Conservation (phyloP, 78 protist genomes). For the Dictyostelium firmibasis region DNA sequence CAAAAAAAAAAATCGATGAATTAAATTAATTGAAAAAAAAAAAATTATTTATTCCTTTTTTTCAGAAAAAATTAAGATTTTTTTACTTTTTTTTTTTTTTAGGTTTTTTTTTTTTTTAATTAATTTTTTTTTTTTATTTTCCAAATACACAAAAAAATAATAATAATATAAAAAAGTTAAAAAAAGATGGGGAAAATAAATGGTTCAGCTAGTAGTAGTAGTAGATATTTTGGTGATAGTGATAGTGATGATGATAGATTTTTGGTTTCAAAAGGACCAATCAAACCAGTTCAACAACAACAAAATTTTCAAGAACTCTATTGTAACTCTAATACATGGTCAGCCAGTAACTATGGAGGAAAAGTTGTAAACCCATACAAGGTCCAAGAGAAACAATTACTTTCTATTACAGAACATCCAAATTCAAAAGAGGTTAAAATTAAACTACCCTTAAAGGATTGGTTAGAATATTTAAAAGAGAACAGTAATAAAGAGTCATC, state of each 20-base stretch:
- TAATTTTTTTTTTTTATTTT: too few relatives aligned
- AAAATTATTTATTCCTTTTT: too few relatives aligned
- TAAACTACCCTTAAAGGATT: conserved; percentile 36
- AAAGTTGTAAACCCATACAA: background rate
- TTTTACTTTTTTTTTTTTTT: too few relatives aligned
- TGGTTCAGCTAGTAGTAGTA: background rate
- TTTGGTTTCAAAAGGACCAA: background rate
- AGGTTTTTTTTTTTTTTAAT: too few relatives aligned
- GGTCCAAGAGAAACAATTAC: conserved; percentile 2
- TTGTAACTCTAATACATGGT: conserved; percentile 19
- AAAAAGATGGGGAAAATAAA: background rate
- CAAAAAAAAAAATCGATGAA: too few relatives aligned
- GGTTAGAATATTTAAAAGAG: conserved; percentile 22
- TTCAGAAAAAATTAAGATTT: too few relatives aligned
- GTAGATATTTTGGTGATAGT: background rate
- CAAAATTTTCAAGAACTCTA: background rate
- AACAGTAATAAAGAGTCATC: background rate
- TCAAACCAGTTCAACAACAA: background rate
- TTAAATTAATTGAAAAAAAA: too few relatives aligned
- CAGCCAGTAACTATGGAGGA: background rate
- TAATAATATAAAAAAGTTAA: too few relatives aligned
- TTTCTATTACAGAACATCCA: background rate
- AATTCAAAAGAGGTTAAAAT: background rate
- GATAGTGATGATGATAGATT: background rate
- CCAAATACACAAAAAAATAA: too few relatives aligned